Evolutionary conservation across 495 filamentous ascomycete genomes (phyloP), one percentile per base, ranked within the genome.

Genomic region (Hyaloscypha bicolor): DNA sequence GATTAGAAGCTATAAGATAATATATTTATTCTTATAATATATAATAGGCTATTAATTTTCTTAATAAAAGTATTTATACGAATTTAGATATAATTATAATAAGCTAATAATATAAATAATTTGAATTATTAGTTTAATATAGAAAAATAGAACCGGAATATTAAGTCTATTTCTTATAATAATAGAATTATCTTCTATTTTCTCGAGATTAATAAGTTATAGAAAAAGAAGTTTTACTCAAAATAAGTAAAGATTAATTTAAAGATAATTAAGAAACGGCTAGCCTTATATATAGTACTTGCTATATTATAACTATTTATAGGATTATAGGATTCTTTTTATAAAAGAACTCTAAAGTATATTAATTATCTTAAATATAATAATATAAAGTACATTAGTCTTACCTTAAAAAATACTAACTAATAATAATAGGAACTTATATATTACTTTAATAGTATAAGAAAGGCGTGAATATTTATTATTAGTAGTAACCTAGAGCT

Each of bases 1-100:
- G 59, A 63, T 62, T 67, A 63, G 65, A 67, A 57, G 59, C 65
- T 62, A n/a, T n/a, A n/a, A n/a, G n/a, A n/a, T n/a, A n/a, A n/a
- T n/a, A n/a, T n/a, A n/a, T n/a, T n/a, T n/a, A 67, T 67, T 59
- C 59, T 9, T 33, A 63, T 29, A 67, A 67, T 53, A 19, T 33
- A 59, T 63, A 33, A 59, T 67, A 30, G 59, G 59, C 65, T 14
- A 48, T 67, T 22, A 53, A 67, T 37, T 59, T 67, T 59, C 42
- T 33, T 56, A 33, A 67, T 55, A 56, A 67, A 55, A 59, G 59
- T 67, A 52, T 42, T 42, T 62, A 65, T 6, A 58, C 57, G 63
- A 51, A 51, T 63, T 67, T 30, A 67, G 63, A 6, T 29, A 42
- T 67, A 32, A 67, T 67, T 62, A 62, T 55, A 63, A 30, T 62